Evolutionary conservation across 2,329 filamentous ascomycete genomes (phyloP).

Genomic region (Camillea tinctor): DNA sequence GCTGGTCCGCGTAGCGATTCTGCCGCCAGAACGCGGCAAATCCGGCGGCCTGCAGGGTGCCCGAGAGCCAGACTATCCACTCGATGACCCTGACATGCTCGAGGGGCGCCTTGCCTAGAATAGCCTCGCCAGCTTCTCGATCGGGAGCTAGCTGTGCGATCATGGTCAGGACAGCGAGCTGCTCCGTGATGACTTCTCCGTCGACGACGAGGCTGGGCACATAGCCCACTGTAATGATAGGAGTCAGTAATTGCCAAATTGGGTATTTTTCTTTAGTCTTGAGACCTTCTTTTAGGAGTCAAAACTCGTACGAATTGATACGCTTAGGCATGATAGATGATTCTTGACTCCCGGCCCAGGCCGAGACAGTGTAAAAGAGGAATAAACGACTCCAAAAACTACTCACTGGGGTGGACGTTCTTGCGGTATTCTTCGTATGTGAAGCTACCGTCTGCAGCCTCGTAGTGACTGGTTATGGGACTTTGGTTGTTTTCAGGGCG

Average conservation of each 20-base stretch:
- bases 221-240: no score
- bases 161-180: constrained; percentile 33
- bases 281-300: no score
- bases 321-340: no score
- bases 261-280: no score
- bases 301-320: no score
- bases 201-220: constrained; percentile 33
- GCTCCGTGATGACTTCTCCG: constrained; percentile 33
- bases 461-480: constrained; percentile 17
- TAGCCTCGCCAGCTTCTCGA: constrained; percentile 6
- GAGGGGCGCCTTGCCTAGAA: constrained; percentile 22
- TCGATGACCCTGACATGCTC: constrained; percentile 28
- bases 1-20: constrained; percentile 26
- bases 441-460: constrained; percentile 34
- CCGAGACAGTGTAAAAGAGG: no score
- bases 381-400: no score
- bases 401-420: constrained; percentile 28
- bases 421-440: constrained; percentile 27
- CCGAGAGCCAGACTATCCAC: constrained; percentile 36
- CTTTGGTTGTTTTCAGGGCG: constrained; percentile 3
- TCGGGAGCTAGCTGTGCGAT: constrained; percentile 25
- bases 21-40: constrained; percentile 29
- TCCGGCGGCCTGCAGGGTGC: constrained; percentile 31
- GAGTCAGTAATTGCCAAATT: no score
- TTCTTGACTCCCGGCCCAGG: no score